phyloP scores from a whole-genome alignment of 1,284 basidiomycete species.

The Cryptococcus amylolentus region DNA sequence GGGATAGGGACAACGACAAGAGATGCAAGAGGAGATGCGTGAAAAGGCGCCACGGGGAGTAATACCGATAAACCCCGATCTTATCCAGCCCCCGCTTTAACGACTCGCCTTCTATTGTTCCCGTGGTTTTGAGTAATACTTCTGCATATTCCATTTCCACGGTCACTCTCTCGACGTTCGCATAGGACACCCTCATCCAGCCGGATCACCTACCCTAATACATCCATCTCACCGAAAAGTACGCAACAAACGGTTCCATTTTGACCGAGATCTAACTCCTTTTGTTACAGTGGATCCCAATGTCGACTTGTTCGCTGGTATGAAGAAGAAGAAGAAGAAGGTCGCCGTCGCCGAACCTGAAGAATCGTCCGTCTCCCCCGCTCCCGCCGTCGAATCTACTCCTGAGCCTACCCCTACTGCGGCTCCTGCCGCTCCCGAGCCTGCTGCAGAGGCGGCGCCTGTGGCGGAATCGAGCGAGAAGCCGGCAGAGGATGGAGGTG shows the following conservation, averaged over 20 bases:
- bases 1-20: slow-evolving; percentile 7
- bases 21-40: background rate
- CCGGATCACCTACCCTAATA: background rate
- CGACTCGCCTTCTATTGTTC: background rate
- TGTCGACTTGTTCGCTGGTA: slow-evolving; percentile 53
- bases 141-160: no score
- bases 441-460: slow-evolving; percentile 21
- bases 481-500: slow-evolving; percentile 32
- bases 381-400: slow-evolving; percentile 33
- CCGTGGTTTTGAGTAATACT: background rate
- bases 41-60: background rate
- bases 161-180: no score
- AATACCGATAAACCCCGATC: slow-evolving; percentile 6
- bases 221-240: background rate
- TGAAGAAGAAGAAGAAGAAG: slow-evolving; percentile 56
- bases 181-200: background rate
- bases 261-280: background rate
- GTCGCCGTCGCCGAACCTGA: slow-evolving; percentile 47
- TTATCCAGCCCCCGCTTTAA: background rate
- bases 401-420: slow-evolving; percentile 27
- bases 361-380: slow-evolving; percentile 33
- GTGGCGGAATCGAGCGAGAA: slow-evolving; percentile 19
- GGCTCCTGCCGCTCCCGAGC: slow-evolving; percentile 29
- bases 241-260: background rate
- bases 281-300: slow-evolving; percentile 42